Evolutionary conservation across 2,329 filamentous ascomycete species (phyloP).

Genomic region (Hortaea sp.): DNA sequence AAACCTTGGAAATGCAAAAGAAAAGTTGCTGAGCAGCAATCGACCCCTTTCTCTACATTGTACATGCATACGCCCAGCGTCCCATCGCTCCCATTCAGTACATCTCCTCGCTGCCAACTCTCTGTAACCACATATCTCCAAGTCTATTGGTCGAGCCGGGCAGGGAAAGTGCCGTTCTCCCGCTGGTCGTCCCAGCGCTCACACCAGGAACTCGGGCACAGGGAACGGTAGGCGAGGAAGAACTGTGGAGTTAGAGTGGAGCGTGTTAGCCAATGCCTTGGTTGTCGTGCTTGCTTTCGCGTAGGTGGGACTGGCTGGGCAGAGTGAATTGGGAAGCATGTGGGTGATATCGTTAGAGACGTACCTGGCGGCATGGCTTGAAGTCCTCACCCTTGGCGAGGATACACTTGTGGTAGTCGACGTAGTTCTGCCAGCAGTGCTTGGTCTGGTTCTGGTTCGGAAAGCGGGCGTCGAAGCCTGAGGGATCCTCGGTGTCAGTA

Average conservation of each 20-base stretch:
- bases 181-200: constrained; percentile 95
- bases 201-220: constrained; percentile 93
- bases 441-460: constrained; percentile 97
- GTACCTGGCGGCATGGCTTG: constrained; percentile 89
- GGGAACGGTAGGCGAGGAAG: constrained; percentile 88
- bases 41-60: too few species aligned
- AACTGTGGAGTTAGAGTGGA: constrained; percentile 50
- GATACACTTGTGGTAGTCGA: constrained; percentile 99
- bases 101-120: too few species aligned
- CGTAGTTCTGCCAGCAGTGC: constrained; percentile 99
- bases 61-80: background rate
- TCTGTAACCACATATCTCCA: background rate
- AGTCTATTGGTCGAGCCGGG: constrained; percentile 36
- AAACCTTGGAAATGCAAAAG: too few species aligned
- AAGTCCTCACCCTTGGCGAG: constrained; percentile 98
- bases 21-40: too few species aligned
- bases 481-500: background rate
- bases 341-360: constrained; percentile 6
- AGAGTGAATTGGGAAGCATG: background rate
- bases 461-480: constrained; percentile 98
- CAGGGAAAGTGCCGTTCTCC: constrained; percentile 50
- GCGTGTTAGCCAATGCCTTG: background rate
- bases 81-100: background rate
- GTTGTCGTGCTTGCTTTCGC: background rate
- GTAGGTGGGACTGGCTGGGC: background rate